Percentiles rank a stretch among this genome's conserved stretches.
Conservation (phyloP, 2,329 filamentous ascomycete species). For the Ophiostoma triangulosporum region DNA sequence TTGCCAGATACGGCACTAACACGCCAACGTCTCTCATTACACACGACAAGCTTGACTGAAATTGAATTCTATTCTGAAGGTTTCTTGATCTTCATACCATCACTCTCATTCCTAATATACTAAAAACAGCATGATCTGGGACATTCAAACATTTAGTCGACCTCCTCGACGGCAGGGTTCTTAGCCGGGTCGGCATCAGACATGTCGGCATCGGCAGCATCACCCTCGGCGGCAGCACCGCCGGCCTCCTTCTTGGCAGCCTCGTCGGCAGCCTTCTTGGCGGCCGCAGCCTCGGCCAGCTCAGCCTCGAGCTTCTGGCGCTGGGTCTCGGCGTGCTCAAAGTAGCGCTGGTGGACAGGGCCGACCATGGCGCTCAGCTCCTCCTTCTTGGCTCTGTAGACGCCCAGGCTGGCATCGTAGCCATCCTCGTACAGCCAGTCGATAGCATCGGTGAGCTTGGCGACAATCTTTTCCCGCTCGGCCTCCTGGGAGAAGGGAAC, state of each 20-base stretch:
- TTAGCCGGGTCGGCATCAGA: slow-evolving; percentile 39
- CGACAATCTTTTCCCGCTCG: slow-evolving; percentile 50
- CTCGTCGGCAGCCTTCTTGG: slow-evolving; percentile 51
- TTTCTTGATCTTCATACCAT: slow-evolving; percentile 1
- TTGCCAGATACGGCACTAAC: too few species aligned
- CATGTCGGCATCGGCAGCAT: slow-evolving; percentile 47
- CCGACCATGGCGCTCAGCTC: slow-evolving; percentile 86
- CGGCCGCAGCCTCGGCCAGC: slow-evolving; percentile 63
- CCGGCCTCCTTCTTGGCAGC: slow-evolving; percentile 29
- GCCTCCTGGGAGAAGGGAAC: slow-evolving; percentile 12
- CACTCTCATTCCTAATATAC: not conserved
- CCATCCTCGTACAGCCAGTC: slow-evolving; percentile 98
- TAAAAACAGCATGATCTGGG: not conserved
- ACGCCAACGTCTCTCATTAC: too few species aligned
- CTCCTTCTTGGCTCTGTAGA: slow-evolving; percentile 90
- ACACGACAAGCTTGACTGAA: too few species aligned
- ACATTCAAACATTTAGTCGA: slow-evolving; percentile 1
- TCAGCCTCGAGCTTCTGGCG: slow-evolving; percentile 65
- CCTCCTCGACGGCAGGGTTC: slow-evolving; percentile 12
- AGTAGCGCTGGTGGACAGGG: slow-evolving; percentile 85
- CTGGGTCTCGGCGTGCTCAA: slow-evolving; percentile 85
- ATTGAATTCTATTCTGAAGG: not conserved
- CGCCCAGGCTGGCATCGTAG: slow-evolving; percentile 83
- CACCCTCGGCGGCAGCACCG: slow-evolving; percentile 30
- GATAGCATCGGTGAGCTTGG: slow-evolving; percentile 59